A percentile compares a stretch with the other conserved stretches of the same genome.
Evolutionary conservation across 2,329 filamentous ascomycete species (phyloP).

Genomic region (Pseudogymnoascus sp.): DNA sequence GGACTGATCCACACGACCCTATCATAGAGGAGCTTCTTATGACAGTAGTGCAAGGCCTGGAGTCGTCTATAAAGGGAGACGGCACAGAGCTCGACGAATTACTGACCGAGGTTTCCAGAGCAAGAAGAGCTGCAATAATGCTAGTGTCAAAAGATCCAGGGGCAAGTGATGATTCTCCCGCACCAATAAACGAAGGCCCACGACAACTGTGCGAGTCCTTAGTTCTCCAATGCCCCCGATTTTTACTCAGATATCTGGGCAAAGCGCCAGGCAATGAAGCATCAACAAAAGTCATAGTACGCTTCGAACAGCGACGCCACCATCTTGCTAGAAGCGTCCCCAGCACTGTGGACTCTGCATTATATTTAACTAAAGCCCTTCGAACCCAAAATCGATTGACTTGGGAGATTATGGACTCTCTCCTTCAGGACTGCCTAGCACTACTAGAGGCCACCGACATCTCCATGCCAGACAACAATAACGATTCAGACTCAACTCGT

Average conservation of each 20-base stretch:
- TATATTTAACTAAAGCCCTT: slow-evolving; percentile 46
- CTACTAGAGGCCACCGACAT: slow-evolving; percentile 45
- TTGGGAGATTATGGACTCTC: slow-evolving; percentile 49
- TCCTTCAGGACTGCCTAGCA: slow-evolving; percentile 46
- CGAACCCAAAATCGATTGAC: slow-evolving; percentile 38
- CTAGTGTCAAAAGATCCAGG: slow-evolving; percentile 31
- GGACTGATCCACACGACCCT: slow-evolving; percentile 31
- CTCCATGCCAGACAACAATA: neutral
- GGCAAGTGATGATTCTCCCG: slow-evolving; percentile 9
- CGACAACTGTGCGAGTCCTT: slow-evolving; percentile 43
- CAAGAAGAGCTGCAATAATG: slow-evolving; percentile 45
- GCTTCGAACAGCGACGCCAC: slow-evolving; percentile 51
- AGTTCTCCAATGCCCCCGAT: slow-evolving; percentile 49
- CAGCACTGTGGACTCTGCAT: slow-evolving; percentile 50
- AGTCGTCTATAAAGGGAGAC: slow-evolving; percentile 51
- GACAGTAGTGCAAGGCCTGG: slow-evolving; percentile 45
- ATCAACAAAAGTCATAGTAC: slow-evolving; percentile 47
- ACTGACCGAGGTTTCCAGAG: slow-evolving; percentile 44
- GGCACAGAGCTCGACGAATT: slow-evolving; percentile 52
- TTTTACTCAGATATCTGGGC: slow-evolving; percentile 53
- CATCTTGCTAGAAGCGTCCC: slow-evolving; percentile 40
- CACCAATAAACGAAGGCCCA: slow-evolving; percentile 16
- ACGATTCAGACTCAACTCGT: slow-evolving; percentile 24
- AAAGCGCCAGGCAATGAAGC: slow-evolving; percentile 43
- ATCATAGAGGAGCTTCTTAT: slow-evolving; percentile 36